Evolutionary conservation across 768 basidiomycete species (phyloP).

Genomic region (Termitomyces sp.): DNA sequence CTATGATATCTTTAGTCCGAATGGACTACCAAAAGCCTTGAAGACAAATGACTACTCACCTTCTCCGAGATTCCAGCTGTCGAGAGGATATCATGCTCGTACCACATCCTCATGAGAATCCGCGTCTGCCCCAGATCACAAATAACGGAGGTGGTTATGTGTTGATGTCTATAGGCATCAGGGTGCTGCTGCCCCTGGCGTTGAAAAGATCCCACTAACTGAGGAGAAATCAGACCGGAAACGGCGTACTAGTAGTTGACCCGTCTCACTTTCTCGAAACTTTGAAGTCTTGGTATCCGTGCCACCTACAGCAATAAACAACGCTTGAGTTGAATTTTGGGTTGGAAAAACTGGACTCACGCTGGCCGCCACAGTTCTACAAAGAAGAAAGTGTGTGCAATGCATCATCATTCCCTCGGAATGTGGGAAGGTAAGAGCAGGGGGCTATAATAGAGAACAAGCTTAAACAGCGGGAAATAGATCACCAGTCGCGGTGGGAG

Average conservation of each 20-base stretch:
- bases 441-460: background rate
- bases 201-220: background rate
- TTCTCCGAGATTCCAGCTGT: background rate
- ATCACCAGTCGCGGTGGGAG: too few species aligned
- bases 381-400: background rate
- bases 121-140: background rate
- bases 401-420: background rate
- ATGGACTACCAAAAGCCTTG: background rate
- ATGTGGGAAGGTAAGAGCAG: background rate
- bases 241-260: too few species aligned
- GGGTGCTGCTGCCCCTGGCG: background rate
- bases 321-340: background rate
- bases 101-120: background rate
- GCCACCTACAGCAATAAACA: background rate
- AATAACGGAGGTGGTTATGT: background rate
- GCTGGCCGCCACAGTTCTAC: background rate
- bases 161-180: background rate
- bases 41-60: background rate
- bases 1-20: background rate
- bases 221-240: background rate
- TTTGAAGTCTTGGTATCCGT: background rate
- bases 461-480: background rate
- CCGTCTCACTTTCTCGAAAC: background rate
- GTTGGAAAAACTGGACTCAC: background rate
- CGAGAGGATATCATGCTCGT: background rate